phyloP scores from a whole-genome alignment of 2,329 filamentous ascomycete species.

The Microsporum audouinii region DNA sequence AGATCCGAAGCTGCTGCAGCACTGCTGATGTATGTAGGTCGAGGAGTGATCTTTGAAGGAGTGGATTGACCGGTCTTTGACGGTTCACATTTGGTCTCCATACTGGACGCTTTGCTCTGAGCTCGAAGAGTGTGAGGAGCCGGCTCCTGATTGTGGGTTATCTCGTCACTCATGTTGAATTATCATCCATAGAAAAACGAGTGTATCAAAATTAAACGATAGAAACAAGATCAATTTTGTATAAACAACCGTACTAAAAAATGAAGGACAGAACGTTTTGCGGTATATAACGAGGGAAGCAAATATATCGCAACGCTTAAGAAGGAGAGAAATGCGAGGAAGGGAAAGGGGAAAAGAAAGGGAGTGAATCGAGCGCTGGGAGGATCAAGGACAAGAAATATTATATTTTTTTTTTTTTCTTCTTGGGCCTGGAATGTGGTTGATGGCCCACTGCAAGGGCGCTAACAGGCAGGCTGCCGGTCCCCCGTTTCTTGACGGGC shows the following conservation, averaged over 20 bases:
- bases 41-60: slow-evolving; percentile 7
- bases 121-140: background rate
- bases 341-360: background rate
- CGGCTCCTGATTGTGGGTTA: background rate
- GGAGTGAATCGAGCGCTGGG: background rate
- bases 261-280: background rate
- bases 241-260: background rate
- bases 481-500: background rate
- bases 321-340: background rate
- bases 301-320: background rate
- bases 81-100: background rate
- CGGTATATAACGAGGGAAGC: background rate
- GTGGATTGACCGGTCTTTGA: background rate
- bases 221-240: background rate
- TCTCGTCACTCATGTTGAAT: background rate
- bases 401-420: background rate
- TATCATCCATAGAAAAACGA: background rate
- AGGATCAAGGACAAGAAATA: background rate
- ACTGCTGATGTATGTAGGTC: slow-evolving; percentile 13
- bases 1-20: slow-evolving; percentile 6
- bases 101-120: background rate
- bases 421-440: background rate
- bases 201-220: no score
- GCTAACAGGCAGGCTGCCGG: background rate
- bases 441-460: background rate